Base-by-base conservation (phyloP, 768 basidiomycete genomes). In the Galerina marginata region DNA sequence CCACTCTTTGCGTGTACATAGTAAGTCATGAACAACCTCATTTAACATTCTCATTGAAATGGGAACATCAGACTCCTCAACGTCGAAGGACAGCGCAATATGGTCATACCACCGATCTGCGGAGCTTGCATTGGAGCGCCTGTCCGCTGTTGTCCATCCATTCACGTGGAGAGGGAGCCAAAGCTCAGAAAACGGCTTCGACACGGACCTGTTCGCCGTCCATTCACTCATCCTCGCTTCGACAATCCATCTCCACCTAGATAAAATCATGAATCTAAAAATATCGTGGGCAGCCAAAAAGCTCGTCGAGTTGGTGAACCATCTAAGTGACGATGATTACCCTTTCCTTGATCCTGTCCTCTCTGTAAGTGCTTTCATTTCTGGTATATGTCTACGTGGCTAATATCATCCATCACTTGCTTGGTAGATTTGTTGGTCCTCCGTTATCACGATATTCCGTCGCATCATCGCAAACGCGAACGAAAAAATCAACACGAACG, bases 321-420 rank as follows among this genome's bases (percentile, higher is more conserved):
- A 82, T 42, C 74, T 87, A 16, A 70, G 67, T 50, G 82, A 83
- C 29, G 75, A 70, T 6, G 86, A 87, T 65, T 86, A 84, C 66
- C 75, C 77, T 56, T 81, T 77, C 60, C 69, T 86, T 15, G 84
- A 86, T 72, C 85, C 86, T 5, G 79, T 83, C 42, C 72, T 85
- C 20, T 77, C 79, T 40, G 86, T 86, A 64, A 65, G 84, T 80
- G 12, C 33, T 37, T n/a, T 15, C 23, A 20, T 43, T 26, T 50
- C 57, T 36, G 23, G 26, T 14, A 20, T 12, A 23, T 50, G 14
- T 33, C n/a, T 53, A 26, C 20, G 39, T 7, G 4, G 48, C 25
- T 33, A 42, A 16, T 46, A 16, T 37, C 11, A 7, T 29, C 36
- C 44, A 10, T 14, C 57, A 47, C 9, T 5, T 38, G 12, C 37